These are phyloP conservation scores for Hypoxylon subgilvum DNA, from an alignment of 495 filamentous ascomycete species.

Conservation along the genomic window DNA sequence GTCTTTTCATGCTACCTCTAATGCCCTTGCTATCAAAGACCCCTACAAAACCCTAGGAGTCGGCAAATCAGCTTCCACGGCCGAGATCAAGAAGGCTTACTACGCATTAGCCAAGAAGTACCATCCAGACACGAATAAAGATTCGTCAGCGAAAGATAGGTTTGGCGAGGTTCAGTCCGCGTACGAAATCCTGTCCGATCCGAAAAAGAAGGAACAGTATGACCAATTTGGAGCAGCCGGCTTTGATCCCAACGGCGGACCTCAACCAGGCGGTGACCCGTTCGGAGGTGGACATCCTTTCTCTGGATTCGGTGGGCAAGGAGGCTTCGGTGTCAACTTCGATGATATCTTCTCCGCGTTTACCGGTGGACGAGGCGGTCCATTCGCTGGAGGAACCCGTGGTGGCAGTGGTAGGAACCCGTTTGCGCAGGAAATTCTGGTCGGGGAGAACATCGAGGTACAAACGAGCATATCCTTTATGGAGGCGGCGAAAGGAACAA, in stretches of 20 bases:
- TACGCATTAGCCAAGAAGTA: conserved; percentile 98
- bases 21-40: conserved; percentile 67
- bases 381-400: conserved; percentile 60
- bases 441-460: conserved; percentile 93
- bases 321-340: conserved; percentile 80
- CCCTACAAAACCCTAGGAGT: conserved; percentile 91
- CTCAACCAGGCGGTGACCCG: conserved; percentile 69
- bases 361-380: conserved; percentile 64
- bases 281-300: conserved; percentile 67
- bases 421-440: conserved; percentile 76
- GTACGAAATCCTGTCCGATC: conserved; percentile 89
- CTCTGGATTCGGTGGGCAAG: conserved; percentile 63
- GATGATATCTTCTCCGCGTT: conserved; percentile 95
- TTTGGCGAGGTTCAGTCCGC: conserved; percentile 90
- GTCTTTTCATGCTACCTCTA: conserved; percentile 77
- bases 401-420: conserved; percentile 60
- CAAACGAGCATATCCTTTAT: conserved; percentile 91
- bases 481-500: conserved; percentile 90
- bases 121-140: conserved; percentile 98
- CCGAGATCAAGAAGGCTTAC: conserved; percentile 98
- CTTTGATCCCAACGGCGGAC: conserved; percentile 79
- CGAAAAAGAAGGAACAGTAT: conserved; percentile 88
- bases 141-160: conserved; percentile 85
- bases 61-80: conserved; percentile 72
- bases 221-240: conserved; percentile 88